Evolutionary conservation across 2,329 filamentous ascomycete species (phyloP), one percentile per base, ranked within the genome.

Genomic region (Amauroascus niger): DNA sequence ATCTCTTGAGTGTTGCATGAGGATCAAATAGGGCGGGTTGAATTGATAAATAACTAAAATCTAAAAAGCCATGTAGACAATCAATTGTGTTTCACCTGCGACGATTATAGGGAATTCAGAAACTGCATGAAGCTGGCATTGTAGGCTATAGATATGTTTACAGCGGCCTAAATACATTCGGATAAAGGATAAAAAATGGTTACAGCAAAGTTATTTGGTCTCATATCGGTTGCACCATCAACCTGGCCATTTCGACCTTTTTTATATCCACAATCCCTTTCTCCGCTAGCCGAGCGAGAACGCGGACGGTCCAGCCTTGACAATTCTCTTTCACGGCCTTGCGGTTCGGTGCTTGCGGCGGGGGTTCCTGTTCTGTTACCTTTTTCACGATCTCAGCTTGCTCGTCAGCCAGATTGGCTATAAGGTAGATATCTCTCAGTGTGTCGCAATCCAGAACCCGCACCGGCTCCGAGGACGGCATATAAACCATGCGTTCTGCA

Each of bases 401-500:
- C 0, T 56, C 28, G 4, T 60, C 48, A 0, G 56, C 61, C 7
- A 64, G 26, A 8, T 24, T 20, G 20, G 60, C 60, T 32, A 64
- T 24, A 1, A 55, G 46, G 51, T 64, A 63, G 0, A 61, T 43
- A 11, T 56, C 56, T 3, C 49, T 53, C 18, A 57, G 56, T 5
- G 49, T 26, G 1, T 49, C 58, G 1, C 53, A 55, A 4, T 47
- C 48, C 4, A 49, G 37, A 2, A 62, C 37, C 48, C 60, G 53
- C 5, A 60, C 43, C n/a, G 18, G 41, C 1, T 41, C 33, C 32
- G 30, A 26, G 13, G 59, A 58, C 7, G 59, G 60, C 39, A 57
- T 26, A 33, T 63, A 65, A 5, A 9, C 24, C 59, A 65, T 65
- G n/a, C 53, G 46, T 53, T 62, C 53, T 26, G 61, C 62, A 49